phyloP scores from a whole-genome alignment of 257 asterid genomes.

The Penstemon eatonii region DNA sequence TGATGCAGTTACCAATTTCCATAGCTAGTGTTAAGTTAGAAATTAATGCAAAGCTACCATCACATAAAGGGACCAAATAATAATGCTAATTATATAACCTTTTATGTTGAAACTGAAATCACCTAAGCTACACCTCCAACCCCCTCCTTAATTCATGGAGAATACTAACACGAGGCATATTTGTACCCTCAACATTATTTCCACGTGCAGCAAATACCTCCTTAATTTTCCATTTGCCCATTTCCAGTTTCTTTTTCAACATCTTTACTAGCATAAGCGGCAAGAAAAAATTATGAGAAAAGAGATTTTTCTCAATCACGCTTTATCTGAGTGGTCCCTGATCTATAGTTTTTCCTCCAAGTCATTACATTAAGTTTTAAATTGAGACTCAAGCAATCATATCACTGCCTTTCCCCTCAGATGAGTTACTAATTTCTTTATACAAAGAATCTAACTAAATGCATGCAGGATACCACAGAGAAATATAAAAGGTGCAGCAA shows the following conservation, averaged over 20 bases:
- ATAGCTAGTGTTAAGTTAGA: neutral
- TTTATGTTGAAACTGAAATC: slow-evolving; percentile 5
- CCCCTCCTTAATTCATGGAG: neutral
- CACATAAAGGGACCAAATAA: neutral
- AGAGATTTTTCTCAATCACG: slow-evolving; percentile 1
- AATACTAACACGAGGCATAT: neutral
- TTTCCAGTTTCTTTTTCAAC: slow-evolving; percentile 11
- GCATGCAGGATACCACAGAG: slow-evolving; percentile 1
- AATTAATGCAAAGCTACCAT: neutral
- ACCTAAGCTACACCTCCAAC: neutral
- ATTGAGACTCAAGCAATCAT: neutral
- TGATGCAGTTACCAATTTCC: too few species aligned
- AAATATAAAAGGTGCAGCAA: slow-evolving; percentile 1
- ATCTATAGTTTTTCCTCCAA: slow-evolving; percentile 1
- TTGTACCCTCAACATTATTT: slow-evolving; percentile 6
- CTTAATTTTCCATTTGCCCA: neutral
- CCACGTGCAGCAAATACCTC: neutral
- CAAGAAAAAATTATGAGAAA: neutral
- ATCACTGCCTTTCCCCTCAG: neutral
- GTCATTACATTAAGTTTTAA: neutral
- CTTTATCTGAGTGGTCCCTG: neutral
- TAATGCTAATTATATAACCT: neutral
- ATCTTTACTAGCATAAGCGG: neutral
- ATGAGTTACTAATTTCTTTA: neutral
- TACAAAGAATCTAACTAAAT: slow-evolving; percentile 7